phyloP scores from a whole-genome alignment of 768 basidiomycete species.

The Suillus tomentosus region DNA sequence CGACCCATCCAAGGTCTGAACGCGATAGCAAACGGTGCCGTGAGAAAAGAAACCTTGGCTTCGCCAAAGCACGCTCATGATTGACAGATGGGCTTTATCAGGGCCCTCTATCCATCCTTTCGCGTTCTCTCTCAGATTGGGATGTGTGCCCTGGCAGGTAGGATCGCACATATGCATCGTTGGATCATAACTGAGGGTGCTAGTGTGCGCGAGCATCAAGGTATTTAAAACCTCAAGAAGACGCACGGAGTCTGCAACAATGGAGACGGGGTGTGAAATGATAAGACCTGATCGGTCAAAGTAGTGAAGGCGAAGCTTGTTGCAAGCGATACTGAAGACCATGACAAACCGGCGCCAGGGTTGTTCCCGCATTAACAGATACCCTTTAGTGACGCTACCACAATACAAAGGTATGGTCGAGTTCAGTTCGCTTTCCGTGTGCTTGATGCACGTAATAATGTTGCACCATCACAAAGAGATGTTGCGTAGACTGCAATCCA shows the following conservation, averaged over 20 bases:
- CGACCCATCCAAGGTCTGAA: not conserved
- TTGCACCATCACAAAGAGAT: not conserved
- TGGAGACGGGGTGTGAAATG: not conserved
- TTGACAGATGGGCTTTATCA: not conserved
- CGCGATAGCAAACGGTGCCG: not conserved
- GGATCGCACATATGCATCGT: slow-evolving; percentile 1
- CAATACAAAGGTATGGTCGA: not conserved
- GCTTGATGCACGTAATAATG: not conserved
- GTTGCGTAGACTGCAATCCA: not conserved
- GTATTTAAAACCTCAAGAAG: not conserved
- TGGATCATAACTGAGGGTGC: not conserved
- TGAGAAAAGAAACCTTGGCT: slow-evolving; percentile 6
- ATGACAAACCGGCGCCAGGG: not conserved
- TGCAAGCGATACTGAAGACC: not conserved
- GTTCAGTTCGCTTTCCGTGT: not conserved
- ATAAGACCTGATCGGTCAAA: not conserved
- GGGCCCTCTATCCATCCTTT: not conserved
- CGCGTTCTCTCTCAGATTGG: not conserved
- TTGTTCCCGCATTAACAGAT: not conserved
- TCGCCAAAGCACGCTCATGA: not conserved
- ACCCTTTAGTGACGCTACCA: not conserved
- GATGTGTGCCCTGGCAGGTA: not conserved
- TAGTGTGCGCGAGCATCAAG: not conserved
- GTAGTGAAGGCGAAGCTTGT: not conserved
- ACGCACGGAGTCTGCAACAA: not conserved